phyloP scores from a whole-genome alignment of 2,329 filamentous ascomycete species.

The Diplodia intermedia region DNA sequence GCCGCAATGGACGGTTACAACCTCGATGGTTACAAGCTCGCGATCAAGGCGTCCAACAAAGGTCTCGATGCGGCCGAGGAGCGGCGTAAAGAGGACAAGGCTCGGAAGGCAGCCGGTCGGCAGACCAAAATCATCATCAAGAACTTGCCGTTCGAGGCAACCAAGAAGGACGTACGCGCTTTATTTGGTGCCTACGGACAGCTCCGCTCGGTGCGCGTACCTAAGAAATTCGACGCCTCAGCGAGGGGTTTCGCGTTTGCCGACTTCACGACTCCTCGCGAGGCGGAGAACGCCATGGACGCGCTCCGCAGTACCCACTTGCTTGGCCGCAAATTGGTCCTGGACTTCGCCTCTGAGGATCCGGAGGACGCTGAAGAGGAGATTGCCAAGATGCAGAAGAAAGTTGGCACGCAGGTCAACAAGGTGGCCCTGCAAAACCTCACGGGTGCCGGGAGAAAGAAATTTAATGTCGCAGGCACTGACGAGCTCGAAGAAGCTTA shows the following conservation, averaged over 20 bases:
- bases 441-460: constrained; percentile 81
- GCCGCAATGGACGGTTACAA: constrained; percentile 86
- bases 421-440: constrained; percentile 90
- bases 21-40: constrained; percentile 85
- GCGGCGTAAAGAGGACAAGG: constrained; percentile 78
- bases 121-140: constrained; percentile 96
- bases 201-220: constrained; percentile 88
- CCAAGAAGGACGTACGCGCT: constrained; percentile 87
- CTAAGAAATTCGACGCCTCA: constrained; percentile 89
- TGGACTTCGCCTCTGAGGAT: constrained; percentile 91
- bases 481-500: constrained; percentile 61
- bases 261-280: constrained; percentile 88
- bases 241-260: constrained; percentile 96
- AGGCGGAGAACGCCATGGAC: constrained; percentile 89
- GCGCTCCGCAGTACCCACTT: constrained; percentile 92
- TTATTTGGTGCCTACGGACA: constrained; percentile 91
- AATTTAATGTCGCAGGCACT: constrained; percentile 79
- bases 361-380: constrained; percentile 92
- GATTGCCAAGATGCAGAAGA: constrained; percentile 96
- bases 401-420: constrained; percentile 87
- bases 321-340: constrained; percentile 83
- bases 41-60: constrained; percentile 86
- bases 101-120: constrained; percentile 77
- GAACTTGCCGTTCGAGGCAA: constrained; percentile 95
- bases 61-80: constrained; percentile 88